Percentiles rank a stretch among this genome's conserved stretches.
These are phyloP conservation scores for barrel medic (Medicago truncatula) DNA, from an alignment of 306 rosid genomes.

Conservation along the genomic window DNA sequence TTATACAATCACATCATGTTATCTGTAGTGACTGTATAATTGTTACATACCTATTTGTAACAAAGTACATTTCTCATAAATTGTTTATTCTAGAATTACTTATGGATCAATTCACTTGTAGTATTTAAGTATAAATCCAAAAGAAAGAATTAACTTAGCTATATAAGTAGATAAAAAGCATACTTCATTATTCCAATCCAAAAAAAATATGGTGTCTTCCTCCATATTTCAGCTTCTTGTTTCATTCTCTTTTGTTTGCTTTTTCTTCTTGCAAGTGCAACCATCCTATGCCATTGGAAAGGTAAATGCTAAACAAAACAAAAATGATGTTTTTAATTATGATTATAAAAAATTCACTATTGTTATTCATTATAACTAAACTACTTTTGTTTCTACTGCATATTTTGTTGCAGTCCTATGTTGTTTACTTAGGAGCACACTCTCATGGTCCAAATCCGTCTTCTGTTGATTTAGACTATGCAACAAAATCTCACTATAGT, in stretches of 20 bases:
- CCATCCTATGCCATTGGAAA: conserved; percentile 27
- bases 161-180: conserved; percentile 9
- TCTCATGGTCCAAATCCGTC: conserved; percentile 45
- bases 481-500: conserved; percentile 47
- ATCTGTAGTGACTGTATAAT: neutral
- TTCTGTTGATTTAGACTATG: conserved; percentile 38
- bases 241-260: conserved; percentile 2
- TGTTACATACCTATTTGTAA: conserved; percentile 6
- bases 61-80: neutral
- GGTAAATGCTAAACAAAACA: neutral
- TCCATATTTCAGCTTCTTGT: conserved; percentile 12
- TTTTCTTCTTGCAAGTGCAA: conserved; percentile 20
- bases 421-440: conserved; percentile 62
- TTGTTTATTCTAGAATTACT: neutral
- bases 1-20: conserved; percentile 24
- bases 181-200: neutral
- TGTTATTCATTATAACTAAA: neutral
- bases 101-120: conserved; percentile 5
- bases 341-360: neutral
- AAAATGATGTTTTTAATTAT: neutral
- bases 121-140: conserved; percentile 5
- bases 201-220: conserved; percentile 10
- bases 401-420: conserved; percentile 54
- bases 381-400: neutral
- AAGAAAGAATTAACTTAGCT: neutral